These are phyloP conservation scores for Melampsora americana DNA, from an alignment of 1,284 basidiomycete species.

Conservation along the genomic window DNA sequence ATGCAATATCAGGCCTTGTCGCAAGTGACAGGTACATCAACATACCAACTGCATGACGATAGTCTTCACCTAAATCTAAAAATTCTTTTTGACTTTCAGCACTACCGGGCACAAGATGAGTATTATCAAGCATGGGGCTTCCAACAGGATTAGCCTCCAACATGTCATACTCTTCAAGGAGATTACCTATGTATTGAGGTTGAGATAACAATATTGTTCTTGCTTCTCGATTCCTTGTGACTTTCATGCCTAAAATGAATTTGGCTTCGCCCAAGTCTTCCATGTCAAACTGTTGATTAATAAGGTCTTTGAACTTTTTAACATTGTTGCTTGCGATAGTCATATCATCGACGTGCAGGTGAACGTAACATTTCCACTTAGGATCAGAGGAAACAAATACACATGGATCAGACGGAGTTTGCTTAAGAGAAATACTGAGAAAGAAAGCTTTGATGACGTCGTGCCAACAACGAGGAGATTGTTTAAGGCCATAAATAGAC, in stretches of 20 bases:
- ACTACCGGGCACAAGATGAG: background rate
- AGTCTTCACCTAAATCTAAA: too few species aligned
- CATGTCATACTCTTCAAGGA: background rate
- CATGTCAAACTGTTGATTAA: background rate
- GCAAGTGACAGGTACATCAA: background rate
- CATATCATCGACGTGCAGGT: background rate
- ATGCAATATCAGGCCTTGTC: background rate
- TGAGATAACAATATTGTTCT: too few species aligned
- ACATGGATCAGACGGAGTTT: background rate
- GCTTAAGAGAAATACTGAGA: background rate
- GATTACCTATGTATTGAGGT: background rate
- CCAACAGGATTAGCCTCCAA: background rate
- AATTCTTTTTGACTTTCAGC: background rate
- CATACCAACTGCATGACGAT: background rate
- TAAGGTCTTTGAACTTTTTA: too few species aligned
- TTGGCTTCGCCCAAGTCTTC: background rate
- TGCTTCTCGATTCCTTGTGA: background rate
- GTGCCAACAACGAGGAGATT: slow-evolving; percentile 22
- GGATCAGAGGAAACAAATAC: too few species aligned
- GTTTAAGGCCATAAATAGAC: slow-evolving; percentile 24
- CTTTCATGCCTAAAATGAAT: background rate
- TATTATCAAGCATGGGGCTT: background rate
- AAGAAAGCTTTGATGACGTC: background rate
- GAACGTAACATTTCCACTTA: background rate
- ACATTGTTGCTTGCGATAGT: background rate